Evolutionary conservation across 768 basidiomycete genomes (phyloP).

Genomic region (Macrolepiota fuliginosa): DNA sequence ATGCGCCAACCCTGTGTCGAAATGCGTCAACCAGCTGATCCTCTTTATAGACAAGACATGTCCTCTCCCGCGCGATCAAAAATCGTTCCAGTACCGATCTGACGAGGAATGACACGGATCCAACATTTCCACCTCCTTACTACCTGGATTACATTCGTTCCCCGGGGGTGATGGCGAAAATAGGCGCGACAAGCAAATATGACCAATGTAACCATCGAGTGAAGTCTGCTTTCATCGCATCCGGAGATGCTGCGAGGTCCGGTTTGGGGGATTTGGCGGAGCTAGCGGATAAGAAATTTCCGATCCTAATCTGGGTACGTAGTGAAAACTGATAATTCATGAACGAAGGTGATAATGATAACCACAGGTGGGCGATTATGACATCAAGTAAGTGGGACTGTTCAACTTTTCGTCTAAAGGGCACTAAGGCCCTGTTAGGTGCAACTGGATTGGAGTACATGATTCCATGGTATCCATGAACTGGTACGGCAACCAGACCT

Average conservation of each 20-base stretch:
- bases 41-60: background rate
- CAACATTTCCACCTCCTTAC: constrained; percentile 1
- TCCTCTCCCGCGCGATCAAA: background rate
- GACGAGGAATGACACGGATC: background rate
- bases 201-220: constrained; percentile 1
- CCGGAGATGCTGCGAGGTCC: constrained; percentile 4
- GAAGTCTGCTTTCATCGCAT: background rate
- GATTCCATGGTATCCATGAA: constrained; percentile 6
- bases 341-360: background rate
- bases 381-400: background rate
- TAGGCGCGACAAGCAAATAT: background rate
- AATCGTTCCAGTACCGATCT: constrained; percentile 2
- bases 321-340: background rate
- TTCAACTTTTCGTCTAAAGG: no score
- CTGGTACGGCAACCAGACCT: constrained; percentile 3
- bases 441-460: constrained; percentile 8
- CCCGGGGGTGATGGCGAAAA: background rate
- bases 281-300: constrained; percentile 4
- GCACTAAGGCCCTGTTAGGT: background rate
- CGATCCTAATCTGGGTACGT: constrained; percentile 8
- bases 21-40: background rate
- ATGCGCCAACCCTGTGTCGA: background rate
- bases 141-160: background rate
- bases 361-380: constrained; percentile 5
- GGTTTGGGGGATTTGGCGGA: background rate